These are phyloP conservation scores for Suillus variegatus DNA, from an alignment of 768 basidiomycete species.

Conservation along the genomic window DNA sequence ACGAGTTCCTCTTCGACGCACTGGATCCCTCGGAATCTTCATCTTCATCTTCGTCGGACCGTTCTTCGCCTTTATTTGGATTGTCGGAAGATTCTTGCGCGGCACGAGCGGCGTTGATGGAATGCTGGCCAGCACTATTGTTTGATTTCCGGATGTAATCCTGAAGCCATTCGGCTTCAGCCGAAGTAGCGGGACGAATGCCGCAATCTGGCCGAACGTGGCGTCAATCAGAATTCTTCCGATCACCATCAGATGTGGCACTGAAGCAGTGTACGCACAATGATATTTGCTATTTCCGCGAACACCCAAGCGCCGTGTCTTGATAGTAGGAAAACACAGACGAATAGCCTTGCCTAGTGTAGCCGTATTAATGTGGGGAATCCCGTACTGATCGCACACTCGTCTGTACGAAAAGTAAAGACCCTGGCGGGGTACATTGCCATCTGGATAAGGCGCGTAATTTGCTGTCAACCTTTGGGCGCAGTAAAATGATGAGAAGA, in stretches of 20 bases:
- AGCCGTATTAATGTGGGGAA: constrained; percentile 94
- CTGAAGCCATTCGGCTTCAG: constrained; percentile 90
- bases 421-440: constrained; percentile 91
- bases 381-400: constrained; percentile 90
- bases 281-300: constrained; percentile 97
- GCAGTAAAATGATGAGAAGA: constrained; percentile 19
- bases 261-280: constrained; percentile 55
- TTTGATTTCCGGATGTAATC: constrained; percentile 92
- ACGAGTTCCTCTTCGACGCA: constrained; percentile 74
- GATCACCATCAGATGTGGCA: constrained; percentile 35
- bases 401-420: constrained; percentile 92
- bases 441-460: constrained; percentile 89
- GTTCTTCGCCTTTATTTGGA: constrained; percentile 61
- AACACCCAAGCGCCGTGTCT: constrained; percentile 89
- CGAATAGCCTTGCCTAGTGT: constrained; percentile 94
- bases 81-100: constrained; percentile 72
- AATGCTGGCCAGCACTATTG: constrained; percentile 77
- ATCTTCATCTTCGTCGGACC: constrained; percentile 84
- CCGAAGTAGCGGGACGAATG: constrained; percentile 87
- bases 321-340: constrained; percentile 92
- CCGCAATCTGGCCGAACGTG: constrained; percentile 69
- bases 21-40: constrained; percentile 82
- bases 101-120: constrained; percentile 71
- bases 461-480: constrained; percentile 80
- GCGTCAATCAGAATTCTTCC: constrained; percentile 30